A percentile compares a stretch with the other conserved stretches of the same genome.
phyloP scores from a whole-genome alignment of 2,329 filamentous ascomycete species.

The Trichoderma afroharzianum region DNA sequence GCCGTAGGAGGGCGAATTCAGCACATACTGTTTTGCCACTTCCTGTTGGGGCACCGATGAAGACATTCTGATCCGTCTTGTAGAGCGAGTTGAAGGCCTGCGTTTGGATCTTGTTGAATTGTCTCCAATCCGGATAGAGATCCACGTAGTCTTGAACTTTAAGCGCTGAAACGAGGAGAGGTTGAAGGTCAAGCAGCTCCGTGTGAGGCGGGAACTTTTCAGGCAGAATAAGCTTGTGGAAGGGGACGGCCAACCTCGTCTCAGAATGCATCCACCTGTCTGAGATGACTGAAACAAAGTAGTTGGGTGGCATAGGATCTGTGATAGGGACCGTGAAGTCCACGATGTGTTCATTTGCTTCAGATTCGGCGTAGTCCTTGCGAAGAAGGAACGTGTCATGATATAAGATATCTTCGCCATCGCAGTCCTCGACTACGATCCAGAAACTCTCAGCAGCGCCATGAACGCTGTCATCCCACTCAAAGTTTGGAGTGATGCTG shows the following conservation, averaged over 20 bases:
- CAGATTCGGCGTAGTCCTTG: slow-evolving; percentile 79
- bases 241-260: slow-evolving; percentile 87
- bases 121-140: slow-evolving; percentile 77
- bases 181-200: slow-evolving; percentile 85
- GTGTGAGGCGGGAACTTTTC: slow-evolving; percentile 96
- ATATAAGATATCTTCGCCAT: slow-evolving; percentile 92
- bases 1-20: slow-evolving; percentile 84
- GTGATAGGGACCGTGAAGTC: slow-evolving; percentile 96
- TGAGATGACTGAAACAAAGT: slow-evolving; percentile 92
- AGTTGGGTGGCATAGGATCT: slow-evolving; percentile 97
- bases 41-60: slow-evolving; percentile 87
- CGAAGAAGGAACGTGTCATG: slow-evolving; percentile 92
- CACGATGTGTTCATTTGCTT: slow-evolving; percentile 88
- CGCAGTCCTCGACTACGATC: slow-evolving; percentile 96
- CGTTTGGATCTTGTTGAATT: slow-evolving; percentile 97
- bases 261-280: slow-evolving; percentile 99
- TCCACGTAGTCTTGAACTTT: slow-evolving; percentile 79
- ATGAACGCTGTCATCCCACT: slow-evolving; percentile 89
- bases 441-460: slow-evolving; percentile 90
- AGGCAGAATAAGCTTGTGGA: slow-evolving; percentile 89
- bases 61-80: slow-evolving; percentile 87
- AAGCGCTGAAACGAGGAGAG: slow-evolving; percentile 80
- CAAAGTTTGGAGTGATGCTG: slow-evolving; percentile 88
- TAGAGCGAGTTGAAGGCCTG: slow-evolving; percentile 95
- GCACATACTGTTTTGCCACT: slow-evolving; percentile 97